Conservation (phyloP, 352 stramenopile genomes). For the Globisporangium nodosum region DNA sequence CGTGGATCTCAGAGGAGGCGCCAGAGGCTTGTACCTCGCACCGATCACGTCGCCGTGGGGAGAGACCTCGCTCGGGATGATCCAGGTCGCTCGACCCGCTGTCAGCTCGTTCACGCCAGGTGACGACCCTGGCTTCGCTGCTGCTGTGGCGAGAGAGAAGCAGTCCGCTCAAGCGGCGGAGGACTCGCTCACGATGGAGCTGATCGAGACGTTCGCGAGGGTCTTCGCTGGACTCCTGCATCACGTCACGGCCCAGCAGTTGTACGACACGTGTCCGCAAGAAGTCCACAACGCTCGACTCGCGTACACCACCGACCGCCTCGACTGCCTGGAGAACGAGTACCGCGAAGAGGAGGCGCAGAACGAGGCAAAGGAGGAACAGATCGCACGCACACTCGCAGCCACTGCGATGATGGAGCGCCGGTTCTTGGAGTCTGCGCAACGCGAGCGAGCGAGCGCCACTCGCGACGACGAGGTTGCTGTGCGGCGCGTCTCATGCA, state of each 20-base stretch:
- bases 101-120: slow-evolving; percentile 13
- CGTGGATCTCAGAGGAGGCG: slow-evolving; percentile 52
- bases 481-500: slow-evolving; percentile 2
- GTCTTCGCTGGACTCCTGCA: slow-evolving; percentile 57
- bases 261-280: slow-evolving; percentile 35
- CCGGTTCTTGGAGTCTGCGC: slow-evolving; percentile 25
- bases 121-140: slow-evolving; percentile 4
- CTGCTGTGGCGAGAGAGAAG: slow-evolving; percentile 31
- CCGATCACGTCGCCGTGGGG: slow-evolving; percentile 53
- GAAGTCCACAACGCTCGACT: slow-evolving; percentile 50
- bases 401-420: slow-evolving; percentile 28
- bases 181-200: slow-evolving; percentile 44
- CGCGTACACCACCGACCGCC: slow-evolving; percentile 31
- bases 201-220: slow-evolving; percentile 48
- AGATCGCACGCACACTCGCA: slow-evolving; percentile 14
- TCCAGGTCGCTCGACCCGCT: slow-evolving; percentile 53
- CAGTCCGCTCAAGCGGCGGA: slow-evolving; percentile 35
- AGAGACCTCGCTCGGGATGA: slow-evolving; percentile 42
- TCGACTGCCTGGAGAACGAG: slow-evolving; percentile 34
- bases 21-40: slow-evolving; percentile 49
- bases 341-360: slow-evolving; percentile 20
- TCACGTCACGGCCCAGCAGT: slow-evolving; percentile 42
- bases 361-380: slow-evolving; percentile 18
- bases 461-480: not conserved
- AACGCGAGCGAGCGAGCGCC: slow-evolving; percentile 9